Base-by-base conservation (phyloP, 441 rosid genomes). In the Pelargonium myrrhifolium region DNA sequence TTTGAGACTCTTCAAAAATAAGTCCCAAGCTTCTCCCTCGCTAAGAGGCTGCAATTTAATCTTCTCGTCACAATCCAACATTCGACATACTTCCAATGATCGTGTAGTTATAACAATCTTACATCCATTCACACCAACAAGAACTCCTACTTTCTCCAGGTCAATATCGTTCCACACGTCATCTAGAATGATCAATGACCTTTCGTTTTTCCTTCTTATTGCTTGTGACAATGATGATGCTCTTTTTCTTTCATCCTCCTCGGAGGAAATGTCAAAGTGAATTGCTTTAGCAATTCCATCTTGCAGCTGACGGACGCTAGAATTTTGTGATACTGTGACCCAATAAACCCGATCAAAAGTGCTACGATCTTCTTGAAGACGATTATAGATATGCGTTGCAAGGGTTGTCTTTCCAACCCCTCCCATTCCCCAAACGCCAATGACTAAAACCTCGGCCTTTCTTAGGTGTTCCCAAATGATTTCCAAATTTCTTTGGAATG, bases 61-160 rank as follows among this genome's bases (percentile, higher is more conserved):
- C 3, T 12, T 14, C 4, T 64, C 14, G n/a, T 40, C 14, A 22
- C 75, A 77, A 2, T 24, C n/a, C 75, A 74, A 71, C 8, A 0
- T 11, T 5, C 11, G 0, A 7, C 73, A 74, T 4, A 74, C 62
- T 0, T 67, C 22, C 17, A 3, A 11, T 2, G 64, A 65, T 0
- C 80, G 72, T 10, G 68, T 73, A 7, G 80, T 74, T 18, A 74
- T 5, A 42, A 74, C 21, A 17, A 77, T 22, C 64, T 73, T 70
- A 58, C 42, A 14, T 24, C 62, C 62, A 39, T 67, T 31, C 0
- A 0, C 47, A 26, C 8, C 10, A n/a, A 12, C 0, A 11, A n/a
- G 78, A 15, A 72, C 66, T n/a, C 81, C 78, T 5, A 78, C 70
- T 0, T 70, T 64, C 0, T 69, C 49, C 3, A 18, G 15, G 10